Evolutionary conservation across 2,329 filamentous ascomycete species (phyloP).

Genomic region (Neopestalotiopsis clavispora): DNA sequence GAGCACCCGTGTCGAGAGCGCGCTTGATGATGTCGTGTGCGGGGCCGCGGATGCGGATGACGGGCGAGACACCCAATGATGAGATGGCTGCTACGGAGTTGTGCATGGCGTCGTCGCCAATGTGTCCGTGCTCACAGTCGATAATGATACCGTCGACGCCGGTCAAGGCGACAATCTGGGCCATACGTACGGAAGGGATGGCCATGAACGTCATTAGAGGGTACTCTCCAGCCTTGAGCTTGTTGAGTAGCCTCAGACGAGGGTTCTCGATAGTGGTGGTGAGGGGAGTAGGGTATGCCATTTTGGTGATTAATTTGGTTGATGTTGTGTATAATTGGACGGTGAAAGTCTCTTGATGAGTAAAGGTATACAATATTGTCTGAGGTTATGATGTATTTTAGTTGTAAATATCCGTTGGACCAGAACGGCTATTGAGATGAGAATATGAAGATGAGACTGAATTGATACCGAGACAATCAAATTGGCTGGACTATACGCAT

Average conservation of each 20-base stretch:
- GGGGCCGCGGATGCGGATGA: slow-evolving; percentile 11
- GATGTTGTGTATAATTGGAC: not conserved
- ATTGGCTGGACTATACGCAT: not conserved
- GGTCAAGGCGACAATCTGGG: slow-evolving; percentile 7
- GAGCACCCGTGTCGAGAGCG: slow-evolving; percentile 6
- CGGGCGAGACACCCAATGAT: slow-evolving; percentile 1
- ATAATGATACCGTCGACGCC: slow-evolving; percentile 13
- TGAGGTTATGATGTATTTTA: not conserved
- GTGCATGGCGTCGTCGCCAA: slow-evolving; percentile 13
- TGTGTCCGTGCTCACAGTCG: slow-evolving; percentile 12
- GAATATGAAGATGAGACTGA: not conserved
- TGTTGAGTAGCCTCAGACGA: slow-evolving; percentile 12
- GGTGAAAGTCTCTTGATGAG: not conserved
- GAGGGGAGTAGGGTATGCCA: slow-evolving; percentile 1
- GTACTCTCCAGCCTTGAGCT: slow-evolving; percentile 10
- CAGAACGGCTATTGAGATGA: slow-evolving; percentile 1
- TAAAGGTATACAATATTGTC: not conserved
- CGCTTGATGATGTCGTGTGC: slow-evolving; percentile 12
- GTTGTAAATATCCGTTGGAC: not conserved
- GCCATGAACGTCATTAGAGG: slow-evolving; percentile 9
- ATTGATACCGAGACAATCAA: not conserved
- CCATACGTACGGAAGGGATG: slow-evolving; percentile 2
- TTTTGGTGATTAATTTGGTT: not conserved
- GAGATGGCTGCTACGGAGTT: slow-evolving; percentile 11
- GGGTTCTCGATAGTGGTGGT: slow-evolving; percentile 8